These are phyloP conservation scores for Colletotrichum caudatum DNA, from an alignment of 2,329 filamentous ascomycete genomes.

Conservation along the genomic window DNA sequence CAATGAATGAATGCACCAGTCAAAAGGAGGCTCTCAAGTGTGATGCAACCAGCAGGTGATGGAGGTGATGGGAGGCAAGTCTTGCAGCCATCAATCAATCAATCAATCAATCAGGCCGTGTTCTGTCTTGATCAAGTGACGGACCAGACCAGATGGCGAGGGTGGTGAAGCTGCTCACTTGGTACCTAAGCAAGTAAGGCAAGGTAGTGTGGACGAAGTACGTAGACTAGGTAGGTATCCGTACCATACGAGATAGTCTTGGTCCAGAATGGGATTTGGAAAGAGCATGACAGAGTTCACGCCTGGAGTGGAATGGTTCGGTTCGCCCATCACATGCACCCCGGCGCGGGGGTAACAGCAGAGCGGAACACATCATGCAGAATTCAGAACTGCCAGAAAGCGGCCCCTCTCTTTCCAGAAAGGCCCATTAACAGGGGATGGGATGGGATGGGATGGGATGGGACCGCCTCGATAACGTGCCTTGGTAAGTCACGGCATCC, in stretches of 20 bases:
- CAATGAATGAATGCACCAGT: not conserved
- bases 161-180: not conserved
- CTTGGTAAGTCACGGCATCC: not conserved
- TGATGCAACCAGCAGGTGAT: conserved; percentile 9
- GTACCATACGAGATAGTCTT: no score
- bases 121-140: conserved; percentile 31
- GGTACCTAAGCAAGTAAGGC: not conserved
- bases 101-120: not conserved
- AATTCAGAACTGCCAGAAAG: conserved; percentile 1
- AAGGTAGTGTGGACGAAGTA: no score
- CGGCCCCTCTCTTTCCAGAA: conserved; percentile 18
- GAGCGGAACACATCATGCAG: conserved; percentile 28
- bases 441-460: no score
- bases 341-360: conserved; percentile 34
- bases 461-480: no score
- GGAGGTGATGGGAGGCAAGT: conserved; percentile 8
- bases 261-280: no score
- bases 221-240: not conserved
- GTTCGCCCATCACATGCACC: conserved; percentile 40
- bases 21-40: conserved; percentile 18
- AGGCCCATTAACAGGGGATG: not conserved
- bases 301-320: conserved; percentile 38
- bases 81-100: conserved; percentile 2
- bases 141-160: not conserved
- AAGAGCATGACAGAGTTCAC: conserved; percentile 3